Base-by-base conservation (phyloP, 257 asterid genomes). In the Solanum appendiculatum region DNA sequence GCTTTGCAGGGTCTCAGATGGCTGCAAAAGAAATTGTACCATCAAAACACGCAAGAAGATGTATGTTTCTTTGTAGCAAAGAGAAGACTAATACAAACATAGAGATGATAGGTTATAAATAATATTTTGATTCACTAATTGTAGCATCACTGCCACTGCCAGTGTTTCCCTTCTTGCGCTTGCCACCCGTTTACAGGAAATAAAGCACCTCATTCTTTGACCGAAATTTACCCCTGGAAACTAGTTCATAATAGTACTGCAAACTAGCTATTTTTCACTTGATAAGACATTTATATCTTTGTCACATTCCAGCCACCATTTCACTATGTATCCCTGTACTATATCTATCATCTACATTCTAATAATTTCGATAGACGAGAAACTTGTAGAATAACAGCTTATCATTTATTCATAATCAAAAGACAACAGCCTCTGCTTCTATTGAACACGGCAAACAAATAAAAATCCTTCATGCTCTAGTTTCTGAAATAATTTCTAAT, bases 161-260 rank as follows among this genome's bases (percentile, higher is more conserved):
- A 48, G 90, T 44, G 82, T 73, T 88, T 34, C 33, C 40, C 87
- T 87, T 89, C 46, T 14, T 89, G 54, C 86, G 87, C 70, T 40
- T 89, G 84, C 86, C 85, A 42, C 66, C 66, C 13, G 90, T 87
- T 73, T 88, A 87, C 69, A 91, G 27, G 87, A 58, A 91, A 85
- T 89, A 87, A 29, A 86, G 51, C 36, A 91, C 93, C 88, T 91
- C 91, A 37, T 60, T 86, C 85, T 88, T 89, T 7, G 88, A 91
- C 31, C 89, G 86, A 69, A 91, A 86, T 39, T 33, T 86, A 11
- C 33, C 33, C 54, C 89, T 90, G 1, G 85, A 56, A n/a, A 29
- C 68, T 12, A 91, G 90, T 5, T 88, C 82, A 58, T 48, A 3
- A 40, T 51, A 91, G 69, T 91, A 91, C 90, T 89, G 90, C 88